Evolutionary conservation across 805 yeast genomes (phyloP), one percentile per base, ranked within the genome.

Genomic region (Geotrichum ghanense): DNA sequence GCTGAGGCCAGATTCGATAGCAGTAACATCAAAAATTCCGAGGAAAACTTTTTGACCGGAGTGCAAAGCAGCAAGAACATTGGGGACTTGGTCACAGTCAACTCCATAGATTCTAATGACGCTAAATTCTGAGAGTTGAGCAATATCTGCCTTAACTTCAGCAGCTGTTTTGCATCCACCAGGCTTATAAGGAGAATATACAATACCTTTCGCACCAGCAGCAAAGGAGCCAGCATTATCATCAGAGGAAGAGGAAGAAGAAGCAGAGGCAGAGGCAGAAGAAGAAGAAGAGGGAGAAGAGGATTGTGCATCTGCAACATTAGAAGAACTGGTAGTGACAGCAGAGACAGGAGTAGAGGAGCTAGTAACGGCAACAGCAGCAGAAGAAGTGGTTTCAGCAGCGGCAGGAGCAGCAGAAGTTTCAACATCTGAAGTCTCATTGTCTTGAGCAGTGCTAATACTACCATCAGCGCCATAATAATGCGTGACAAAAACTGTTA

Each of bases 31-130:
- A 69, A 68, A 81, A 51, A 84, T 65, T 45, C 94, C 94, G 25
- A 81, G 75, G 64, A 81, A 81, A 37, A 83, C 55, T 61, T 77
- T 70, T 67, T 84, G 94, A 56, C 63, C 53, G 16, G 73, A 57
- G 19, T 68, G 62, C 62, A 81, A 67, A 42, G 76, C 71, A 19
- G 73, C 67, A 58, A 78, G 61, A 23, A 81, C 79, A 60, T 75
- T 75, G 48, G 71, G 72, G 51, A 84, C 74, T 56, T 83, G 84
- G 58, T 71, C 63, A 65, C 94, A 85, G 70, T 85, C 94, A 45
- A 79, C 78, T 34, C 83, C 80, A 69, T 85, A 85, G 47, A 84
- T 69, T 65, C 94, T 77, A 63, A 85, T 80, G 53, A 82, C 56
- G 44, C 70, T 67, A 69, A 68, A 83, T 47, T 70, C 73, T 21